Percentiles rank a stretch among this genome's conserved stretches.
These are phyloP conservation scores for Rhexocercosporidium sp. DNA, from an alignment of 2,329 filamentous ascomycete genomes.

Conservation along the genomic window DNA sequence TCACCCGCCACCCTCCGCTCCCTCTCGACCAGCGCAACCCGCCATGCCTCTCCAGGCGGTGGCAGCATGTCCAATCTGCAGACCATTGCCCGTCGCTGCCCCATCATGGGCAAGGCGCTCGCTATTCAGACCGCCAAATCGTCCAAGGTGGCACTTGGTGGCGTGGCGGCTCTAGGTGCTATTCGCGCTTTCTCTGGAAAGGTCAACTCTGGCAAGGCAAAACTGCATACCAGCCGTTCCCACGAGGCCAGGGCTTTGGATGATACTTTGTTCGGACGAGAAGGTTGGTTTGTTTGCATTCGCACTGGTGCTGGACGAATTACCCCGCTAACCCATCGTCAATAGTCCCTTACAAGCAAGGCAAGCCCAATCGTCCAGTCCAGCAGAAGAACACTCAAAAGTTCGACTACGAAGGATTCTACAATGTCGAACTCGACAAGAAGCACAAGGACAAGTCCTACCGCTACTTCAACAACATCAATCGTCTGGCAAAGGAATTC, in stretches of 20 bases:
- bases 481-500: constrained; percentile 94
- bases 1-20: constrained; percentile 90
- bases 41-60: constrained; percentile 71
- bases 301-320: not conserved
- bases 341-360: constrained; percentile 36
- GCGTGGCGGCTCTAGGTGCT: constrained; percentile 51
- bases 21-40: constrained; percentile 71
- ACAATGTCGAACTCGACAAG: constrained; percentile 87
- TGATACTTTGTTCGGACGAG: constrained; percentile 53
- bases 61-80: constrained; percentile 97
- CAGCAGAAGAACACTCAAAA: constrained; percentile 51
- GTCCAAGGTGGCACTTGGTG: constrained; percentile 48
- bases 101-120: constrained; percentile 98
- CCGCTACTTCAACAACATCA: constrained; percentile 99
- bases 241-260: constrained; percentile 82
- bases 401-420: constrained; percentile 93
- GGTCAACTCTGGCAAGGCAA: constrained; percentile 65
- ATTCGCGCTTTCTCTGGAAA: constrained; percentile 58
- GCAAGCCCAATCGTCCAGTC: constrained; percentile 28
- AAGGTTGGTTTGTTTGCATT: constrained; percentile 49
- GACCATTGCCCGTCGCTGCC: constrained; percentile 91
- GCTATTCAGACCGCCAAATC: constrained; percentile 76
- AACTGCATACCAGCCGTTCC: constrained; percentile 79
- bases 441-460: constrained; percentile 99
- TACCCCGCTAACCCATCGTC: constrained; percentile 29